Evolutionary conservation across 1,139 yeast species (phyloP), one percentile per base, ranked within the genome.

Genomic region (Hansenula sp.): DNA sequence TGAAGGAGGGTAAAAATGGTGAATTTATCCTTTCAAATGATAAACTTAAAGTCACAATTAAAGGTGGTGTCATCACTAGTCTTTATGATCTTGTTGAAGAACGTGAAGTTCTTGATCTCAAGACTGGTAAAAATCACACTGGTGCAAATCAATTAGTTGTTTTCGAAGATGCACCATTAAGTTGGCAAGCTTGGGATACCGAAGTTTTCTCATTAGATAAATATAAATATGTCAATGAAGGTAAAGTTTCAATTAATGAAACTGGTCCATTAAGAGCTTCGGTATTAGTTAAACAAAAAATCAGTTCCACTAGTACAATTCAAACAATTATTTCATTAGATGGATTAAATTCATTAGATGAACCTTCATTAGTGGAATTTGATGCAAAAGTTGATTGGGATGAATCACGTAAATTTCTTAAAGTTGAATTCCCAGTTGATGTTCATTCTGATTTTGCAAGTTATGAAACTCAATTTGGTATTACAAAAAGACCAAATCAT

Each of bases 111-210:
- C 70, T 90, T 44, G 86, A 84, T 46, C 51, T 70, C 6, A 66
- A 75, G 4, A 68, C 70, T 18, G 77, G 82, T 10, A 58, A 61
- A 36, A 72, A 69, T 31, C 62, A 63, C 21, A 57, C 55, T 17
- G 88, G 88, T 28, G 96, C 89, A 28, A 86, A 87, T 55, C 95
- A 85, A 60, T 80, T 78, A 50, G 76, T 87, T 2, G 59, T 92
- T 42, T 85, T 85, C 55, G 92, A 89, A 49, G 97, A 92, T 60
- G 86, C 88, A 48, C 97, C 97, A 12, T 68, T 88, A 55, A 81
- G 75, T 44, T 90, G 82, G 79, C 96, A 90, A 37, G 97, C 97
- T 2, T 92, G 98, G 97, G 97, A 92, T 59, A 90, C 97, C 0
- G 98, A 92, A 59, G 71, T 89, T 45, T 92, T 77, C 59, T 83